These are phyloP conservation scores for Pelomyxa schiedti DNA, from an alignment of 78 protist species.

Conservation along the genomic window DNA sequence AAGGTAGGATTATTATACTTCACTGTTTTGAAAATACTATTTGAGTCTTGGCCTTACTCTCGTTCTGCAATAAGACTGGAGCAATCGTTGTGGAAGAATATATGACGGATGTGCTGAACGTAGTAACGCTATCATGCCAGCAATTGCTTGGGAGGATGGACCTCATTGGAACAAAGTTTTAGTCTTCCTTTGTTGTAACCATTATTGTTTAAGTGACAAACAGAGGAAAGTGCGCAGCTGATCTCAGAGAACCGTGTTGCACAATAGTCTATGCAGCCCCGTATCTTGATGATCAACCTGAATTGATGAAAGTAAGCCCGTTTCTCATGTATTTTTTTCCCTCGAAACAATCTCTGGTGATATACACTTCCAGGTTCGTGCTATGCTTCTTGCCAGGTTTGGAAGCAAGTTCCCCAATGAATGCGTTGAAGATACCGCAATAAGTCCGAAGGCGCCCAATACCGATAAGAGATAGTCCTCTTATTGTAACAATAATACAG, in stretches of 20 bases:
- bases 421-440: conserved; percentile 39
- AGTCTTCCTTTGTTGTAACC: too few relatives aligned
- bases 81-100: conserved; percentile 40
- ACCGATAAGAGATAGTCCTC: too few relatives aligned
- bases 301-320: conserved; percentile 32
- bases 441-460: conserved; percentile 28
- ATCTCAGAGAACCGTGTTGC: conserved; percentile 42
- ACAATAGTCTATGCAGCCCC: conserved; percentile 44
- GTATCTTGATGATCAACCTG: conserved; percentile 44
- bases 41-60: neutral
- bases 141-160: conserved; percentile 1
- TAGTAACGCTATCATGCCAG: conserved; percentile 27
- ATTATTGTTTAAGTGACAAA: too few relatives aligned
- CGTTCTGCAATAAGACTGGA: neutral
- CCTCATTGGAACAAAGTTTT: neutral
- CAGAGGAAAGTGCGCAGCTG: conserved; percentile 25
- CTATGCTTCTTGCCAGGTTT: conserved; percentile 39
- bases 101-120: conserved; percentile 32
- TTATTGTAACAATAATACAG: too few relatives aligned
- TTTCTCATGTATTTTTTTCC: too few relatives aligned
- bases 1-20: neutral
- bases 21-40: neutral
- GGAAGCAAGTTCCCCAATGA: conserved; percentile 44
- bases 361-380: too few relatives aligned
- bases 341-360: too few relatives aligned